Evolutionary conservation across 805 yeast genomes (phyloP), one percentile per base, ranked within the genome.

Genomic region (Ogataea polymorpha): DNA sequence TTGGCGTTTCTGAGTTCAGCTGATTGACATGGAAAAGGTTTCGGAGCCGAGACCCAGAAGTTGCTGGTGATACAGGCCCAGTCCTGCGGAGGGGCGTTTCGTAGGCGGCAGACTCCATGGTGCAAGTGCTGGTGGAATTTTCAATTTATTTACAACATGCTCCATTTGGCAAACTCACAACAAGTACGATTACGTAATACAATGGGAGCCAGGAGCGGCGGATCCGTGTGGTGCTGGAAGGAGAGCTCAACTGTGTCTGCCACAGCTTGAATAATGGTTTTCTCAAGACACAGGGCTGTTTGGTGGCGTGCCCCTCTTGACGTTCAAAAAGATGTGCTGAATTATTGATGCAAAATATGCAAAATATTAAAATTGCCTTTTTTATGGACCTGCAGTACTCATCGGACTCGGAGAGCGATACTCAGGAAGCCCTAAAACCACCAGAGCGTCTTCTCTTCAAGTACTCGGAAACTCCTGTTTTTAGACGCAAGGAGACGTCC

Each of bases 301-400:
- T 8, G n/a, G n/a, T 23, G 1, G 16, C 13, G 14, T 28, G 15
- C 20, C 20, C 20, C 20, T 6, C 3, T 18, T 5, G 7, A 5
- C 5, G 20, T 7, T 7, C 16, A 15, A 18, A 5, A 18, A 3
- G 20, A 18, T 18, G 20, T 15, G 20, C 4, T 6, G 7, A 18
- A 18, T 18, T 18, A 18, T 18, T 18, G 2, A 18, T 18, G 20
- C 20, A 18, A 18, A 18, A 18, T 18, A 18, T 18, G 16, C 16
- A 15, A 15, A 15, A 18, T 18, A 6, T 18, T 6, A 6, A 18
- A 6, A 18, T 18, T 7, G 20, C 20, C 20, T 18, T 18, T 18
- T 29, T 10, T 14, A 45, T 45, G 49, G 44, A 45, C 5, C 25
- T 45, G n/a, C 24, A 28, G 15, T 45, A 45, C 39, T 30, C 44